Evolutionary conservation across 2,329 filamentous ascomycete genomes (phyloP), one percentile per base, ranked within the genome.

Genomic region (Dactylellina leptospora): DNA sequence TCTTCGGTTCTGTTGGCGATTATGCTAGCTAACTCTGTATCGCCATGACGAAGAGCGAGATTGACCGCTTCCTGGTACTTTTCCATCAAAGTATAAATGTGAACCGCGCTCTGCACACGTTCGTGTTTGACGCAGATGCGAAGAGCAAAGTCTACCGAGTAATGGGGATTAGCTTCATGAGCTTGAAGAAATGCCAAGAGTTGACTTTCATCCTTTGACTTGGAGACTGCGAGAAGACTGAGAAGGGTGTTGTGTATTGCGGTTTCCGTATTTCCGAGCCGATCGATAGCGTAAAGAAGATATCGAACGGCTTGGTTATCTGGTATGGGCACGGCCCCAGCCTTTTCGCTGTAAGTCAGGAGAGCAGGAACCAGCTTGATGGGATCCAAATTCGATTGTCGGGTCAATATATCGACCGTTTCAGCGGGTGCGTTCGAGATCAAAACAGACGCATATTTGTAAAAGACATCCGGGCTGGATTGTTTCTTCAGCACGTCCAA

Each of bases 241-340:
- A 99, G 91, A 4, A 99, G 86, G 0, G 95, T 97, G 79, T 99
- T 99, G 82, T 99, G 95, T 9, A 99, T 89, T 1, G 95, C 93
- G 1, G 95, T 88, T 77, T 93, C 85, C 69, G 88, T 85, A 58
- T 92, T 89, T 79, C 90, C 85, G 77, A 93, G 85, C 81, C 93
- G 86, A 81, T 96, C 93, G 77, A 99, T 93, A 69, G 92, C 91
- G 79, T 93, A 96, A 75, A 93, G 91, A 18, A 99, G 87, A 78
- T 99, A 99, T 42, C 95, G 87, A 38, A 97, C 85, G 0, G 95
- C 95, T 82, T 99, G 95, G 76, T 97, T 97, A 78, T 77, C 61
- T 22, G 55, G 18, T 38, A 60, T 83, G 78, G 51, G 45, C 10
- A 68, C 20, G 18, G 27, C 23, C 22, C 23, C 22, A n/a, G 48